Percentiles rank a stretch among this genome's conserved stretches.
Evolutionary conservation across 2,329 filamentous ascomycete genomes (phyloP).

Genomic region (Colletotrichum truncatum): DNA sequence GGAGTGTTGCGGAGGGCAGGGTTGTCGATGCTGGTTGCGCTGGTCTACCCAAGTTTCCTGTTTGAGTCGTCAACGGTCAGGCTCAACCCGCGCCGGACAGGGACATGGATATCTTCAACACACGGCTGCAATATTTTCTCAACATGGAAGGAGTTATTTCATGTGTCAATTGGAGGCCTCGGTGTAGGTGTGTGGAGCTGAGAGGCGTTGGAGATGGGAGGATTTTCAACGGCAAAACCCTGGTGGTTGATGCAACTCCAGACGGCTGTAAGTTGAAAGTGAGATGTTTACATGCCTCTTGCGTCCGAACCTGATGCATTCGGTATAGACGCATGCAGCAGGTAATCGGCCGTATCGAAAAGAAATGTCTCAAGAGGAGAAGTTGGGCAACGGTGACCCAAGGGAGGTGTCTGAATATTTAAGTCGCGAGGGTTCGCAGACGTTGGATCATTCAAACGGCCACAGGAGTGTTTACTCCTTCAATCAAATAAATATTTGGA

Average conservation of each 20-base stretch:
- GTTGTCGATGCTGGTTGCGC: background rate
- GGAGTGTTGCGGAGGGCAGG: background rate
- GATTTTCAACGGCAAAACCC: background rate
- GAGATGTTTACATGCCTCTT: background rate
- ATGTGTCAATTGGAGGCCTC: background rate
- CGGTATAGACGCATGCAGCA: background rate
- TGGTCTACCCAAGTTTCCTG: constrained; percentile 1
- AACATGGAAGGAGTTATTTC: constrained; percentile 5
- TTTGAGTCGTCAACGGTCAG: constrained; percentile 3
- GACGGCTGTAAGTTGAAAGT: constrained; percentile 3
- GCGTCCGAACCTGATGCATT: background rate
- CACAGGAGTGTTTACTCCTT: constrained; percentile 25
- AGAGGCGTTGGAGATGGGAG: background rate
- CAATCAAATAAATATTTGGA: constrained; percentile 10
- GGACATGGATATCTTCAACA: constrained; percentile 5
- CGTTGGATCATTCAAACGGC: background rate
- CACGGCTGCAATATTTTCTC: background rate
- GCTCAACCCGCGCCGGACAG: background rate
- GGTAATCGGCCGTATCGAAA: background rate
- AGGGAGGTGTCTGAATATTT: constrained; percentile 19
- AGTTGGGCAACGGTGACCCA: background rate
- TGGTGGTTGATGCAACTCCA: constrained; percentile 25
- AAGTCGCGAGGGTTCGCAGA: constrained; percentile 9
- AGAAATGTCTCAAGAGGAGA: background rate
- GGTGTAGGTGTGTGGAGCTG: constrained; percentile 8